phyloP scores from a whole-genome alignment of 2,329 filamentous ascomycete genomes.

The Plectosphaerella plurivora region DNA sequence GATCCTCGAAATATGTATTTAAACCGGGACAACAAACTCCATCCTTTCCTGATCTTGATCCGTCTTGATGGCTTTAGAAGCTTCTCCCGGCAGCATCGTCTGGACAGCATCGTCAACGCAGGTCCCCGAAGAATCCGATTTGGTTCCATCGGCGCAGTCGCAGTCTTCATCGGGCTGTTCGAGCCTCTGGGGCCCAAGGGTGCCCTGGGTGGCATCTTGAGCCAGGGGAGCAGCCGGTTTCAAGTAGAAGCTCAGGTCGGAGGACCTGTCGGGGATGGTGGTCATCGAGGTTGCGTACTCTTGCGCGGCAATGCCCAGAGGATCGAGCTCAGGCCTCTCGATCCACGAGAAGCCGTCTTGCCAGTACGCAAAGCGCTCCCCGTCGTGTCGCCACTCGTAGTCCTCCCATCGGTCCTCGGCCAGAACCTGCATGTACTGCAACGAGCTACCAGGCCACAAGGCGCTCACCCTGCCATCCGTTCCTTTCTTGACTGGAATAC shows the following conservation, averaged over 20 bases:
- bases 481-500: slow-evolving; percentile 8
- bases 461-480: slow-evolving; percentile 31
- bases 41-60: too few relatives aligned
- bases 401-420: slow-evolving; percentile 19
- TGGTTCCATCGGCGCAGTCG: too few relatives aligned
- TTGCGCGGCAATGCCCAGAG: slow-evolving; percentile 10
- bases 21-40: too few relatives aligned
- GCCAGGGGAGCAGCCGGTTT: too few relatives aligned
- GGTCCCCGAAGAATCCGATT: too few relatives aligned
- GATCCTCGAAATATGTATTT: too few relatives aligned
- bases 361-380: slow-evolving; percentile 17
- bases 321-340: slow-evolving; percentile 14
- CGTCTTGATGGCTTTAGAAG: too few relatives aligned
- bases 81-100: too few relatives aligned
- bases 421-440: slow-evolving; percentile 41
- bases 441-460: slow-evolving; percentile 34
- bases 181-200: too few relatives aligned
- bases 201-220: too few relatives aligned
- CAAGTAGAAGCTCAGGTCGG: slow-evolving; percentile 9
- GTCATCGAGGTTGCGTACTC: slow-evolving; percentile 4
- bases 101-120: too few relatives aligned
- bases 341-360: slow-evolving; percentile 15
- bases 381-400: slow-evolving; percentile 15
- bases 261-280: slow-evolving; percentile 2
- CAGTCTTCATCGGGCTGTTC: too few relatives aligned